phyloP scores from a whole-genome alignment of 2,329 filamentous ascomycete species.

The Harringtonia aguacate region DNA sequence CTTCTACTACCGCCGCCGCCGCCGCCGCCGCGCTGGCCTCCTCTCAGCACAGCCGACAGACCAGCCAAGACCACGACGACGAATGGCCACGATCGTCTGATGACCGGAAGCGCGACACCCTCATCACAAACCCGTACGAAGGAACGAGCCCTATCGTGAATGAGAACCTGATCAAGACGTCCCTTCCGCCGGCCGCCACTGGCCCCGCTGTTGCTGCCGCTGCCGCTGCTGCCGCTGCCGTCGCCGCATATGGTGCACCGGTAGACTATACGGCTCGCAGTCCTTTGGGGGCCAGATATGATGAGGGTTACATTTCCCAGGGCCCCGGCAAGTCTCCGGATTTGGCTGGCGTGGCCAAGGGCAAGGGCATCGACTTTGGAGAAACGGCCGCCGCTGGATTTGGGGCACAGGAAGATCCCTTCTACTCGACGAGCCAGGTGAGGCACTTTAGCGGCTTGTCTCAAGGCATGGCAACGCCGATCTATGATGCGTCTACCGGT shows the following conservation, averaged over 20 bases:
- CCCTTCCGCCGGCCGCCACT: slow-evolving; percentile 15
- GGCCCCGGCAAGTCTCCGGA: slow-evolving; percentile 47
- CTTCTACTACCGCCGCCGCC: slow-evolving; percentile 37
- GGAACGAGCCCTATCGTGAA: slow-evolving; percentile 50
- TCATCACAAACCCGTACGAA: slow-evolving; percentile 58
- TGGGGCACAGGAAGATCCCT: slow-evolving; percentile 49
- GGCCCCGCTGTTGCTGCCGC: slow-evolving; percentile 23
- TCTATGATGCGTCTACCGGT: slow-evolving; percentile 85
- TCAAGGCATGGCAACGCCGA: slow-evolving; percentile 77
- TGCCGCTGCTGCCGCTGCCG: slow-evolving; percentile 7
- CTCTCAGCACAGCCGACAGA: slow-evolving; percentile 40
- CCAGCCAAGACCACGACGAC: slow-evolving; percentile 50
- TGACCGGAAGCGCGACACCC: slow-evolving; percentile 54
- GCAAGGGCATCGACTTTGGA: slow-evolving; percentile 44
- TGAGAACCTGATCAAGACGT: slow-evolving; percentile 30
- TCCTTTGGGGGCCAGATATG: slow-evolving; percentile 49
- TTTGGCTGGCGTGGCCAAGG: slow-evolving; percentile 33
- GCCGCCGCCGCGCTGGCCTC: slow-evolving; percentile 37
- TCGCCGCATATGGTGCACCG: slow-evolving; percentile 13
- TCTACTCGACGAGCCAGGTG: slow-evolving; percentile 46
- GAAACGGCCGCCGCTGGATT: slow-evolving; percentile 27
- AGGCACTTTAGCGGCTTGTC: slow-evolving; percentile 81
- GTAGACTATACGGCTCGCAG: slow-evolving; percentile 40
- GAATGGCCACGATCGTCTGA: slow-evolving; percentile 53
- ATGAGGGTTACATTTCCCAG: slow-evolving; percentile 89